phyloP scores from a whole-genome alignment of 306 rosid species.

The Cicer judaicum region DNA sequence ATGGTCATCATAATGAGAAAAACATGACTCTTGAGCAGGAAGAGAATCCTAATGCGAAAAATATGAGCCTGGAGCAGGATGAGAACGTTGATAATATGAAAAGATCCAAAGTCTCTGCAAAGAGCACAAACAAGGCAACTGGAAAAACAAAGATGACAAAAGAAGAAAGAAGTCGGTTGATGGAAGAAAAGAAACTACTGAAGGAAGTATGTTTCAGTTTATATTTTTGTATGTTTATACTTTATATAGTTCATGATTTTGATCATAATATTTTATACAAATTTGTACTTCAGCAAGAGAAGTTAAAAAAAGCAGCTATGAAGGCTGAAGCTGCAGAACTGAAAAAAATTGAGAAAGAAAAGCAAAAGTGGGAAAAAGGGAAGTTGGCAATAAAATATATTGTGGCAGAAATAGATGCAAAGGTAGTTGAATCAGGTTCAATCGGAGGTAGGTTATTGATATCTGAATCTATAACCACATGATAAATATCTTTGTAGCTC shows the following conservation, averaged over 20 bases:
- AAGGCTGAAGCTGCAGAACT: conserved; percentile 86
- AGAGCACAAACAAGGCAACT: conserved; percentile 44
- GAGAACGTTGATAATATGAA: conserved; percentile 42
- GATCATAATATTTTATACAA: conserved; percentile 37
- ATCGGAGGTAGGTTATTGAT: conserved; percentile 73
- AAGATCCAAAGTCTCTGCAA: conserved; percentile 47
- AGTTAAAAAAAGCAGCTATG: conserved; percentile 72
- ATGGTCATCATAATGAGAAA: conserved; percentile 51
- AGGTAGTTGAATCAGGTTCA: conserved; percentile 86
- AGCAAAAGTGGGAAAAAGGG: conserved; percentile 87
- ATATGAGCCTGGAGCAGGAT: conserved; percentile 51
- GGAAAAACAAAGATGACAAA: conserved; percentile 67
- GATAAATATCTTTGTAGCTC: conserved; percentile 16
- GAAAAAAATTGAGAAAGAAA: conserved; percentile 81
- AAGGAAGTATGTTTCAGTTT: conserved; percentile 64
- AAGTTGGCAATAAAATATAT: conserved; percentile 81
- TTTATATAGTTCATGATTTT: conserved; percentile 35
- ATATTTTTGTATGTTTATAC: conserved; percentile 28
- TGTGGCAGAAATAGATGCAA: conserved; percentile 82
- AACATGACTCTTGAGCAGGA: conserved; percentile 52
- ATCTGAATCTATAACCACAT: conserved; percentile 17
- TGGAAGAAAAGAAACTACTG: conserved; percentile 79
- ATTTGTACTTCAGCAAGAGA: conserved; percentile 71
- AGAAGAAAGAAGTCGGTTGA: conserved; percentile 73
- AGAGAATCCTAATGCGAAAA: conserved; percentile 52